These are phyloP conservation scores for Xenoacremonium recifei DNA, from an alignment of 2,329 filamentous ascomycete genomes.

Conservation along the genomic window DNA sequence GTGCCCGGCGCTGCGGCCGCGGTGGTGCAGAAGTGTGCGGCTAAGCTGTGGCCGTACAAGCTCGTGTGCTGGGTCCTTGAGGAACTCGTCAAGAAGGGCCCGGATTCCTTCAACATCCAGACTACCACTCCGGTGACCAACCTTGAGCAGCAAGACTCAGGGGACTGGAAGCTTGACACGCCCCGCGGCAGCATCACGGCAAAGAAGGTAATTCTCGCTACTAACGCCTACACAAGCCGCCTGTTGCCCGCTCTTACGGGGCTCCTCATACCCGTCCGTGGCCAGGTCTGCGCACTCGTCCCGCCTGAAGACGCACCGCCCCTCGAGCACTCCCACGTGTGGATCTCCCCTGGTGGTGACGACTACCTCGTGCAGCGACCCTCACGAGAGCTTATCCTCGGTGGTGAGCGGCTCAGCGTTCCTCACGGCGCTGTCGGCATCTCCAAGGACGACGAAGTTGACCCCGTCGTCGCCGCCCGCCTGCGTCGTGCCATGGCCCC, in stretches of 20 bases:
- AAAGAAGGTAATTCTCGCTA: conserved; percentile 69
- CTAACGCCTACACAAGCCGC: conserved; percentile 80
- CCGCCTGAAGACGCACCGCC: conserved; percentile 45
- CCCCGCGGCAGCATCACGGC: conserved; percentile 65
- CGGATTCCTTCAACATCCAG: conserved; percentile 65
- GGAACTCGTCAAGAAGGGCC: conserved; percentile 44
- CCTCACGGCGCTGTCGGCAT: conserved; percentile 47
- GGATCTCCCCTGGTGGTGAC: conserved; percentile 56
- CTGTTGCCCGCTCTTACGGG: conserved; percentile 68
- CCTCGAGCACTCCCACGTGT: conserved; percentile 61
- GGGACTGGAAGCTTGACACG: conserved; percentile 63
- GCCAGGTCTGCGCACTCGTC: conserved; percentile 66
- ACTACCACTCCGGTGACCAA: conserved; percentile 65
- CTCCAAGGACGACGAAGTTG: conserved; percentile 58
- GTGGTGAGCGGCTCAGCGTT: conserved; percentile 64
- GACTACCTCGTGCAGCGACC: conserved; percentile 75
- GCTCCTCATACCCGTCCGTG: conserved; percentile 74
- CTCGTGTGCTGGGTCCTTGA: conserved; percentile 72
- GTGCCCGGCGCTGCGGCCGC: conserved; percentile 60
- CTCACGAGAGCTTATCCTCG: conserved; percentile 62
- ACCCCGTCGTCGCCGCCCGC: conserved; percentile 54
- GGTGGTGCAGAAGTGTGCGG: conserved; percentile 63
- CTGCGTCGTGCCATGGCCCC: conserved; percentile 46
- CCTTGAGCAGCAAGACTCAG: conserved; percentile 36
- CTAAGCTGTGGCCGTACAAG: conserved; percentile 81